Conservation (phyloP, 164 flowering plant genomes). For the Buxus sempervirens region DNA sequence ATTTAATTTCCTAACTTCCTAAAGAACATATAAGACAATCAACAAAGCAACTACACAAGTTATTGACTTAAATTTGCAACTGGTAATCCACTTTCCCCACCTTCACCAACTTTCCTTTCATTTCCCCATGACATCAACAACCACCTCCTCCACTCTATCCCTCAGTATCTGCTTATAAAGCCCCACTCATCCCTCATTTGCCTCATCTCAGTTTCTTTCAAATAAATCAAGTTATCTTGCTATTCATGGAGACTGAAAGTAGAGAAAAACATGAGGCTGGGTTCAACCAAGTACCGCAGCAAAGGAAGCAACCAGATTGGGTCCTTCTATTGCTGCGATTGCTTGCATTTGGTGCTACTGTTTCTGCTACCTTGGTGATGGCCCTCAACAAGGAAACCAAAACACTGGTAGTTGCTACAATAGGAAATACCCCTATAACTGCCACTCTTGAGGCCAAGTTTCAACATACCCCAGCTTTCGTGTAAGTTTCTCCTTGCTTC, state of each 20-base stretch:
- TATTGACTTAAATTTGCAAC: too few species aligned
- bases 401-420: conserved; percentile 49
- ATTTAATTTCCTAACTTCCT: too few species aligned
- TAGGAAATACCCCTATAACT: conserved; percentile 48
- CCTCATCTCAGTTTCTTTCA: too few species aligned
- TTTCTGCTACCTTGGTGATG: conserved; percentile 68
- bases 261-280: conserved; percentile 15
- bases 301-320: conserved; percentile 13
- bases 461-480: conserved; percentile 67
- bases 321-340: conserved; percentile 36
- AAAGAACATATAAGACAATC: too few species aligned
- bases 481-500: conserved; percentile 36
- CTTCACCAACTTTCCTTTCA: too few species aligned
- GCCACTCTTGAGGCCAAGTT: conserved; percentile 66
- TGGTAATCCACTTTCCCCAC: too few species aligned
- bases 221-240: too few species aligned
- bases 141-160: too few species aligned
- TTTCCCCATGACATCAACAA: too few species aligned
- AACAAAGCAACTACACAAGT: too few species aligned
- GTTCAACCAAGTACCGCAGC: background rate
- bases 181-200: too few species aligned
- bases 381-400: conserved; percentile 64
- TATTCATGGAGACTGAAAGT: conserved; percentile 23
- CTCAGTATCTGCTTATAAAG: too few species aligned
- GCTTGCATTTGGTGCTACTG: conserved; percentile 54